Evolutionary conservation across 2,329 filamentous ascomycete genomes (phyloP).

Genomic region (Fusarium austroafricanum): DNA sequence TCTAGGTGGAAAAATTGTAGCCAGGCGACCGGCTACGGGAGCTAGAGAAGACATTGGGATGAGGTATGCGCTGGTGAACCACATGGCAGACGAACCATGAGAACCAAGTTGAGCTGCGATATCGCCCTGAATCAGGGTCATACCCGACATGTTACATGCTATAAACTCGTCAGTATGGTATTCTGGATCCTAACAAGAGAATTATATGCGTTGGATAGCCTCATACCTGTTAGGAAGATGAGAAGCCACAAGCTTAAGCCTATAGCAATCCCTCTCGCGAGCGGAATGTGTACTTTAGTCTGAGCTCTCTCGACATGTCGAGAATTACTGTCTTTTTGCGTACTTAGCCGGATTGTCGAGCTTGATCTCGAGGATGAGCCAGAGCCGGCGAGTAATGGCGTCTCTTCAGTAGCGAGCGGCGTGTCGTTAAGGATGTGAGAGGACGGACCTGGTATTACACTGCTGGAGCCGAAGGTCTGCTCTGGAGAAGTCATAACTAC

Average conservation of each 20-base stretch:
- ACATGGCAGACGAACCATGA: conserved; percentile 77
- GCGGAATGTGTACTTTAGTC: conserved; percentile 41
- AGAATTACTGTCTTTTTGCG: conserved; percentile 8
- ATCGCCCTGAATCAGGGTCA: conserved; percentile 82
- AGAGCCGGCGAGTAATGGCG: conserved; percentile 35
- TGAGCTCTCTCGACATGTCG: conserved; percentile 12
- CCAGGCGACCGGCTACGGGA: conserved; percentile 77
- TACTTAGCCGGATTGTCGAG: background rate
- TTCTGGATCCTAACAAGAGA: background rate
- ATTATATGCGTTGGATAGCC: background rate
- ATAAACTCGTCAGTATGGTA: conserved; percentile 6
- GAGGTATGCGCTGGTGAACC: conserved; percentile 85
- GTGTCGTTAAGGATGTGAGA: conserved; percentile 6
- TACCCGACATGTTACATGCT: conserved; percentile 80
- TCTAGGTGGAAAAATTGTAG: conserved; percentile 78
- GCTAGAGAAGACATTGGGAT: conserved; percentile 70
- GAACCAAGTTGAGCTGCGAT: conserved; percentile 81
- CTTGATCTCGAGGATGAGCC: conserved; percentile 15
- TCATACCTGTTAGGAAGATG: conserved; percentile 47
- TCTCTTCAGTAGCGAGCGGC: conserved; percentile 32
- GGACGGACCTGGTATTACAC: conserved; percentile 14
- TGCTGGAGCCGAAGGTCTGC: conserved; percentile 11
- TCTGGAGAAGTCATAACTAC: conserved; percentile 17
- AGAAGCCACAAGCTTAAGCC: conserved; percentile 49
- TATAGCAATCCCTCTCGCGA: conserved; percentile 58